Conservation (phyloP, 1,284 basidiomycete genomes). For the Coniophora puteana region DNA sequence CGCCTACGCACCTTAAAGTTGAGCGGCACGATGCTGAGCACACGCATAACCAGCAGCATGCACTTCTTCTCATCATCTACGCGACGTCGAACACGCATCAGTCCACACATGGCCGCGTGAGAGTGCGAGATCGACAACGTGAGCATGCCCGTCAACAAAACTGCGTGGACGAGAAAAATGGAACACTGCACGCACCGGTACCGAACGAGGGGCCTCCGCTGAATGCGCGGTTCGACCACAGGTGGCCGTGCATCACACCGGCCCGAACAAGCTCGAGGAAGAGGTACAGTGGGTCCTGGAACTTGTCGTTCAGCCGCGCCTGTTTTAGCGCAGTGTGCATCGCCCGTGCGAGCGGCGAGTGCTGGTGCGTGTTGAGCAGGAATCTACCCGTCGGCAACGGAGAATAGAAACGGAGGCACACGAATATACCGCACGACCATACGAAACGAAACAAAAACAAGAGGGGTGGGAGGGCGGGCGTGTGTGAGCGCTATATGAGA, state of each 20-base stretch:
- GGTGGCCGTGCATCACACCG: conserved; percentile 91
- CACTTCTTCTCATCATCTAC: conserved; percentile 86
- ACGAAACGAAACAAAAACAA: conserved; percentile 10
- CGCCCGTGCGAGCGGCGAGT: conserved; percentile 87
- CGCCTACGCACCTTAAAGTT: conserved; percentile 89
- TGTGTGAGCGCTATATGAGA: too few relatives aligned
- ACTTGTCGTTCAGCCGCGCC: conserved; percentile 91
- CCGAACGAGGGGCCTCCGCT: conserved; percentile 96
- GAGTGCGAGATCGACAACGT: too few relatives aligned
- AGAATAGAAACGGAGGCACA: too few relatives aligned
- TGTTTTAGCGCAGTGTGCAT: conserved; percentile 79
- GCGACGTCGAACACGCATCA: conserved; percentile 19
- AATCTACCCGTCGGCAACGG: conserved; percentile 50
- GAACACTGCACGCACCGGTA: conserved; percentile 64
- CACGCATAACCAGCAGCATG: conserved; percentile 95
- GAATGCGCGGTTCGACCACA: conserved; percentile 86
- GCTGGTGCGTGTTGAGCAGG: conserved; percentile 83
- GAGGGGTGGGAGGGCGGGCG: too few relatives aligned
- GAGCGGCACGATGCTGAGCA: conserved; percentile 89
- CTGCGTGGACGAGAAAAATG: too few relatives aligned
- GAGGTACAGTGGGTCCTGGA: conserved; percentile 94
- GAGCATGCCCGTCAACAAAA: too few relatives aligned
- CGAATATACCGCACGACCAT: conserved; percentile 14
- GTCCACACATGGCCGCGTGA: conserved; percentile 9
- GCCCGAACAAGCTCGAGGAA: conserved; percentile 92